These are phyloP conservation scores for Pyricularia sp. DNA, from an alignment of 2,329 filamentous ascomycete species.

Conservation along the genomic window DNA sequence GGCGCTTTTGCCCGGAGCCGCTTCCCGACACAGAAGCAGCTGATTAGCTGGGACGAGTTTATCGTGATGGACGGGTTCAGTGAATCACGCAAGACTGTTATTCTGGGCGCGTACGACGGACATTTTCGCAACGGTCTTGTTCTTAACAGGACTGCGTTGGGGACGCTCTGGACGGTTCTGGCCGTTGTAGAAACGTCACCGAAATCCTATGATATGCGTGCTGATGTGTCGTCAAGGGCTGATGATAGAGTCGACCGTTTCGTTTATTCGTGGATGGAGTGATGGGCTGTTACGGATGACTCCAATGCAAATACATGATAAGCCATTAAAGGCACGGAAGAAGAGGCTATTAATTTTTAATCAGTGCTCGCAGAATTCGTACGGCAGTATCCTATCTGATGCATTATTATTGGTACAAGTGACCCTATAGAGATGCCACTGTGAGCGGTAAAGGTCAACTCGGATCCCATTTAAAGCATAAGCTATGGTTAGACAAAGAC, in stretches of 20 bases:
- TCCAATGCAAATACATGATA: background rate
- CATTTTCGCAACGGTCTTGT: background rate
- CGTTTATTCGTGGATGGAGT: background rate
- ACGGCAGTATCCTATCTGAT: no score
- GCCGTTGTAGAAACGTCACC: no score
- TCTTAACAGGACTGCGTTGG: background rate
- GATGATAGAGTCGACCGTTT: no score
- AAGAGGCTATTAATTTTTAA: background rate
- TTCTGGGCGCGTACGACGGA: background rate
- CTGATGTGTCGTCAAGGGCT: no score
- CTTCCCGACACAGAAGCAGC: background rate
- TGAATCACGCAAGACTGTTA: background rate
- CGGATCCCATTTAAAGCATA: background rate
- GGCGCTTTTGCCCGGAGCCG: background rate
- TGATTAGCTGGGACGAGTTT: background rate
- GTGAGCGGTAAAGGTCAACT: background rate
- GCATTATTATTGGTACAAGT: background rate
- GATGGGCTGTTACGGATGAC: background rate
- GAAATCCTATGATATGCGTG: no score
- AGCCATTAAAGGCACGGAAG: background rate
- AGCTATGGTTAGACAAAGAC: background rate
- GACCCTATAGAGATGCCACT: background rate
- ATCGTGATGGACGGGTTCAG: background rate
- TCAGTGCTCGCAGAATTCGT: no score
- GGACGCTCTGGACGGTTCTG: no score